phyloP scores from a whole-genome alignment of 2,329 filamentous ascomycete genomes.

The Malbranchea zuffiana region DNA sequence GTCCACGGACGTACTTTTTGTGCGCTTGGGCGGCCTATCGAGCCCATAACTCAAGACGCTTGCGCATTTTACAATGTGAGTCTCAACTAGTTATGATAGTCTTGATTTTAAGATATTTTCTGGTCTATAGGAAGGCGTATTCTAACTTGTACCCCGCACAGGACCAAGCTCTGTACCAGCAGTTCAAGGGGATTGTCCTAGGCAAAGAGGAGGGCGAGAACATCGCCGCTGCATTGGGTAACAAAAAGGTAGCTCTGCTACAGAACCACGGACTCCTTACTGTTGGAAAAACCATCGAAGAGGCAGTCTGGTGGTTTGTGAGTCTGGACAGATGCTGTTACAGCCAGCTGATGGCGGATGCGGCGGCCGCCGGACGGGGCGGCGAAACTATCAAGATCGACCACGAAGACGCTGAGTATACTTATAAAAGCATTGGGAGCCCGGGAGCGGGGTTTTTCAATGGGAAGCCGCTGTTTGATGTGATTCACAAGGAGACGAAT shows the following conservation, averaged over 20 bases:
- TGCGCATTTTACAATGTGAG: conserved; percentile 36
- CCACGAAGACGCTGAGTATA: conserved; percentile 57
- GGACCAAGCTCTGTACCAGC: conserved; percentile 43
- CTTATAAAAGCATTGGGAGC: conserved; percentile 54
- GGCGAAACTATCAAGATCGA: conserved; percentile 55
- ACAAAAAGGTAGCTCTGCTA: conserved; percentile 42
- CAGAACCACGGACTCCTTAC: conserved; percentile 46
- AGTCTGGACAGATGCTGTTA: conserved; percentile 45
- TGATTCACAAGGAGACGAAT: conserved; percentile 51
- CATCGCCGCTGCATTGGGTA: conserved; percentile 40
- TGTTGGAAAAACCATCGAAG: conserved; percentile 41
- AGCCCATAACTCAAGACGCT: conserved; percentile 38
- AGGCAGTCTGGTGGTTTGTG: conserved; percentile 45
- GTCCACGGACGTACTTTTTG: conserved; percentile 41
- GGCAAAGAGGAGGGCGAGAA: conserved; percentile 44
- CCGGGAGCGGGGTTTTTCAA: conserved; percentile 57
- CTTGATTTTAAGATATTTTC: background rate
- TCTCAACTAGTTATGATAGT: background rate
- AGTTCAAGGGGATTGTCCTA: conserved; percentile 45
- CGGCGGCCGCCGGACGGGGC: conserved; percentile 46
- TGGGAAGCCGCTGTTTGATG: conserved; percentile 60
- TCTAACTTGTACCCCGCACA: conserved; percentile 13
- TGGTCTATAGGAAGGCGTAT: background rate
- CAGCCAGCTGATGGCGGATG: conserved; percentile 43
- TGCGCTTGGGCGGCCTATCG: conserved; percentile 31